Conservation (phyloP, 2,329 filamentous ascomycete species). For the Onygenales sp. region DNA sequence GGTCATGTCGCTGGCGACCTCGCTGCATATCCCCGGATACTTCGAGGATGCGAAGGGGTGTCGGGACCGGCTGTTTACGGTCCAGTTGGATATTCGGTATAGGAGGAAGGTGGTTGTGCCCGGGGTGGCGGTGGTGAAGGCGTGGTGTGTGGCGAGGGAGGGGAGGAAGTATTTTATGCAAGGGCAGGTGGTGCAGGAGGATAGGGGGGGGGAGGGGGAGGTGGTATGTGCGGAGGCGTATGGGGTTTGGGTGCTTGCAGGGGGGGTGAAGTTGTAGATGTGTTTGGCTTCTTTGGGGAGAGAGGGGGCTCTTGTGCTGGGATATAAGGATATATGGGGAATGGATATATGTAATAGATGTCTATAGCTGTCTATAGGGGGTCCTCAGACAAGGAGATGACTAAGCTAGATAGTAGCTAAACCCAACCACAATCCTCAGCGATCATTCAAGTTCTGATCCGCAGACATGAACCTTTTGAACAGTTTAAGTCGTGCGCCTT, state of each 20-base stretch:
- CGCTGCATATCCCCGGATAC: constrained; percentile 19
- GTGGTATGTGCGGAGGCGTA: constrained; percentile 30
- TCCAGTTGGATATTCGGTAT: constrained; percentile 33
- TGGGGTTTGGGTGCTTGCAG: constrained; percentile 30
- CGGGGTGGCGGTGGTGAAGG: constrained; percentile 26
- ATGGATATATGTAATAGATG: too few species aligned
- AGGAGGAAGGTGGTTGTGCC: constrained; percentile 27
- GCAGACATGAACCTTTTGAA: too few species aligned
- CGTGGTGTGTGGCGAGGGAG: constrained; percentile 25
- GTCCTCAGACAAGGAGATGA: too few species aligned
- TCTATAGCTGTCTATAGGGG: too few species aligned
- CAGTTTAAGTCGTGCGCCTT: too few species aligned
- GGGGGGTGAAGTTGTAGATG: constrained; percentile 18
- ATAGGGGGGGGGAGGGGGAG: constrained; percentile 14
- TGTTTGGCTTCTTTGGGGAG: too few species aligned
- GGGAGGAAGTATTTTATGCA: constrained; percentile 34
- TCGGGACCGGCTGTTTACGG: constrained; percentile 27
- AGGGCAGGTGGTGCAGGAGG: constrained; percentile 29
- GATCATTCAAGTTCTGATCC: too few species aligned
- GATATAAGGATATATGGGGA: too few species aligned
- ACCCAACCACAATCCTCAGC: too few species aligned
- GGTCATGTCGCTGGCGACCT: constrained; percentile 32
- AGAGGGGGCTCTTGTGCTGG: too few species aligned
- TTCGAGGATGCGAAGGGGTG: constrained; percentile 13
- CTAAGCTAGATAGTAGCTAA: too few species aligned